Base-by-base conservation (phyloP, 257 asterid species). In the Euphrasia confusa region DNA sequence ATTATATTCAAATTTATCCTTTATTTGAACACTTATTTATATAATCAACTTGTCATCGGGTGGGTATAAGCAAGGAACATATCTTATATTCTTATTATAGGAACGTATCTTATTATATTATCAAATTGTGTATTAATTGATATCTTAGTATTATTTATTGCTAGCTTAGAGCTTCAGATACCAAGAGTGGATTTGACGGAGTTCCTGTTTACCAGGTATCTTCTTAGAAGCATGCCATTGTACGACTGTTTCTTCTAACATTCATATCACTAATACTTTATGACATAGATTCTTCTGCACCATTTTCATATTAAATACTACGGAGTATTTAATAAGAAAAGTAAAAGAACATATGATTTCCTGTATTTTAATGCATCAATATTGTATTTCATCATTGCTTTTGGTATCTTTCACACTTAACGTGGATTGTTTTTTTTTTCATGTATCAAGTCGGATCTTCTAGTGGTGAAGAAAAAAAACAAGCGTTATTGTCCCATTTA, bases 201-300 rank as follows among this genome's bases (percentile, higher is more conserved):
- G 97, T 92, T 74, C 99, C 99, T 49, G 94, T 92, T 79, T 89
- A 88, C 71, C 97, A 89, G 99, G 97, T 92, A 75, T 56, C 61
- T 56, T 53, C 24, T 5, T 42, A 54, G 64, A 64, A 13, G 2
- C 39, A 48, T 40, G 9, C 54, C 26, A 35, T 60, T 12, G 55
- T 49, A 49, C 10, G 28, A 5, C 27, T 42, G 53, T 28, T 54
- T 27, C 28, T 8, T 53, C 14, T 33, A 32, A 54, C 27, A 49
- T 53, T 1, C 57, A 48, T 58, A 32, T 58, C 53, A 44, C n/a
- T n/a, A 57, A 33, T 21, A 24, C 56, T 6, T 59, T 61, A 60
- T 62, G 52, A 1, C 21, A 13, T 21, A 18, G 32, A 18, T 15
- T 50, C 26, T 50, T 18, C 55, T 6, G 11, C 10, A 50, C 27